Conservation (phyloP, 1,284 basidiomycete genomes). For the Trametes polyzona region DNA sequence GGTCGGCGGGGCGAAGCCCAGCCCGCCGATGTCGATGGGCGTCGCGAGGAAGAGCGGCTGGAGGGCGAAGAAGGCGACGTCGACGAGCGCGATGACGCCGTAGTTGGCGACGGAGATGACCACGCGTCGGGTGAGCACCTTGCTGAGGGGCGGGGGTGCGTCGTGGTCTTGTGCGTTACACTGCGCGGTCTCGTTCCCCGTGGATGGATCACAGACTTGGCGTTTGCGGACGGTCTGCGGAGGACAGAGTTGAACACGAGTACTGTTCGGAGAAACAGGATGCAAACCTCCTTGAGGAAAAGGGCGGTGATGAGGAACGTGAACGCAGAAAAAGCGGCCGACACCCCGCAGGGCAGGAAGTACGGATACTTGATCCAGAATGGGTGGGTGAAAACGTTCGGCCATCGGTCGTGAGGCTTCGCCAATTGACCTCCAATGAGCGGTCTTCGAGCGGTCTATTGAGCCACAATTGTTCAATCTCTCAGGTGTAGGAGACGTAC, state of each 20-base stretch:
- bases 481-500: slow-evolving; percentile 32
- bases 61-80: slow-evolving; percentile 65
- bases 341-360: slow-evolving; percentile 54
- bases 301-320: slow-evolving; percentile 42
- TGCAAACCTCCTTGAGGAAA: slow-evolving; percentile 55
- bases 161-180: slow-evolving; percentile 14
- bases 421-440: slow-evolving; percentile 53
- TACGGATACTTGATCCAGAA: slow-evolving; percentile 60
- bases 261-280: background rate
- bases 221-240: slow-evolving; percentile 32
- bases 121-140: slow-evolving; percentile 48
- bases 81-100: slow-evolving; percentile 63
- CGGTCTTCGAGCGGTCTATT: slow-evolving; percentile 53
- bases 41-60: slow-evolving; percentile 71
- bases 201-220: background rate
- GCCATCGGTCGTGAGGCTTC: slow-evolving; percentile 52
- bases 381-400: slow-evolving; percentile 42
- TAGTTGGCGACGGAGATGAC: slow-evolving; percentile 68
- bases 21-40: slow-evolving; percentile 67
- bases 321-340: slow-evolving; percentile 41
- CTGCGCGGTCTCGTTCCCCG: background rate
- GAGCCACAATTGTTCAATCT: background rate
- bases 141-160: slow-evolving; percentile 42
- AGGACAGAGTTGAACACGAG: background rate
- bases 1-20: slow-evolving; percentile 59